Conservation (phyloP, 208 protist genomes). For the Trypanosoma congolense region DNA sequence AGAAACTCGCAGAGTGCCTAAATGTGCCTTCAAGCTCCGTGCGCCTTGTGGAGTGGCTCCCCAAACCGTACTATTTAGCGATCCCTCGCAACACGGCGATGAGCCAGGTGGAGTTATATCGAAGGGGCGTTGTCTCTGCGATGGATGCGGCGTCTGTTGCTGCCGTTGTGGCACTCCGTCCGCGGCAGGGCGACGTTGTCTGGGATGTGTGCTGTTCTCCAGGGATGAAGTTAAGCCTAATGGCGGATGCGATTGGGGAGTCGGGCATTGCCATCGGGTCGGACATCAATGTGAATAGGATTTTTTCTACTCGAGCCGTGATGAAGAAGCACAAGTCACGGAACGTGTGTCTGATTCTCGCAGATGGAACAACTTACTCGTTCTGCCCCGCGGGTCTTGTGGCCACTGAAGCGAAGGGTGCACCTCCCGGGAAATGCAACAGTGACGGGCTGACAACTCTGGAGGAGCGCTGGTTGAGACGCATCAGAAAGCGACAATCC, state of each 20-base stretch:
- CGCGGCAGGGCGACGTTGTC: constrained; percentile 47
- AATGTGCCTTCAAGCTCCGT: constrained; percentile 23
- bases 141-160: constrained; percentile 87
- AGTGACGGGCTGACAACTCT: constrained; percentile 16
- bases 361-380: constrained; percentile 34
- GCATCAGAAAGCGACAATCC: constrained; percentile 12
- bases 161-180: constrained; percentile 68
- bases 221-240: constrained; percentile 76
- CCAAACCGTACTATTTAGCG: constrained; percentile 35
- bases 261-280: constrained; percentile 56
- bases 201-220: constrained; percentile 86
- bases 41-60: constrained; percentile 51
- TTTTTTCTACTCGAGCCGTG: constrained; percentile 47
- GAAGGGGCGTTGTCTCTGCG: constrained; percentile 35
- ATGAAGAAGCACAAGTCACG: constrained; percentile 31
- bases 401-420: constrained; percentile 17
- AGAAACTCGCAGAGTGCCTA: constrained; percentile 24
- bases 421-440: background rate
- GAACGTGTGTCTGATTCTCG: constrained; percentile 44
- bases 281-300: constrained; percentile 55
- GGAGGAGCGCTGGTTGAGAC: constrained; percentile 26
- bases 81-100: constrained; percentile 39
- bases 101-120: constrained; percentile 26
- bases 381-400: constrained; percentile 7
- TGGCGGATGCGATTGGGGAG: constrained; percentile 52